A percentile compares a stretch with the other conserved stretches of the same genome.
These are phyloP conservation scores for Globisporangium spinosum DNA, from an alignment of 352 stramenopile genomes.

Conservation along the genomic window DNA sequence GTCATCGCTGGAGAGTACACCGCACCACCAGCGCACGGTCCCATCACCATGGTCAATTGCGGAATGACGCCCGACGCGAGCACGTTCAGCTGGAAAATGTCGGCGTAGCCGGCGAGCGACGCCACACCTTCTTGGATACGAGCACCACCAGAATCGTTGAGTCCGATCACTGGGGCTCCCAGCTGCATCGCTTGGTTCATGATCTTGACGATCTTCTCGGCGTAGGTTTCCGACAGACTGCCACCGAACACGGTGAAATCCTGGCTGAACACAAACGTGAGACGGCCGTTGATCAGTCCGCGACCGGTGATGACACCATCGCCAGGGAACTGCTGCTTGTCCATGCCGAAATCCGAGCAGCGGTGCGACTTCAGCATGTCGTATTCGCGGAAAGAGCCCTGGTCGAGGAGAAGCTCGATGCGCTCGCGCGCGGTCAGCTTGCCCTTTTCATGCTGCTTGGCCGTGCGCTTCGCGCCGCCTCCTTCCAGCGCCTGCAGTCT, in stretches of 20 bases:
- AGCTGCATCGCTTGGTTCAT: constrained; percentile 97
- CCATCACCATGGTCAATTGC: constrained; percentile 98
- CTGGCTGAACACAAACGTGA: constrained; percentile 95
- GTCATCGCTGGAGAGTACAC: constrained; percentile 97
- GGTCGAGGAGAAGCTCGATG: constrained; percentile 94
- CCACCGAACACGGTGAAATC: constrained; percentile 99
- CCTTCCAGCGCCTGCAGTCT: constrained; percentile 46
- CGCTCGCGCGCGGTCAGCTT: constrained; percentile 97
- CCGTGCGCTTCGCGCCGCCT: constrained; percentile 32
- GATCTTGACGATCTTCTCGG: constrained; percentile 98
- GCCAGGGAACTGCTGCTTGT: constrained; percentile 87
- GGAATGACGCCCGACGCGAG: constrained; percentile 92
- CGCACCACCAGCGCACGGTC: constrained; percentile 94
- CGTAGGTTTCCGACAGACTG: constrained; percentile 94
- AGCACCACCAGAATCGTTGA: constrained; percentile 97
- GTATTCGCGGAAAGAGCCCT: constrained; percentile 94
- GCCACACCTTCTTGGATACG: constrained; percentile 98
- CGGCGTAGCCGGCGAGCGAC: constrained; percentile 95
- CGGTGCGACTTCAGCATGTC: constrained; percentile 95
- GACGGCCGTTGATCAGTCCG: constrained; percentile 92
- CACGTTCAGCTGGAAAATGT: constrained; percentile 99
- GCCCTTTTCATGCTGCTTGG: constrained; percentile 93
- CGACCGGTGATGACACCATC: constrained; percentile 96
- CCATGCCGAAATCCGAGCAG: constrained; percentile 97
- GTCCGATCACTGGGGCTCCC: constrained; percentile 95